Percentiles rank a stretch among this genome's conserved stretches.
phyloP scores from a whole-genome alignment of 2,329 filamentous ascomycete genomes.

The Achaetomium macrosporum region DNA sequence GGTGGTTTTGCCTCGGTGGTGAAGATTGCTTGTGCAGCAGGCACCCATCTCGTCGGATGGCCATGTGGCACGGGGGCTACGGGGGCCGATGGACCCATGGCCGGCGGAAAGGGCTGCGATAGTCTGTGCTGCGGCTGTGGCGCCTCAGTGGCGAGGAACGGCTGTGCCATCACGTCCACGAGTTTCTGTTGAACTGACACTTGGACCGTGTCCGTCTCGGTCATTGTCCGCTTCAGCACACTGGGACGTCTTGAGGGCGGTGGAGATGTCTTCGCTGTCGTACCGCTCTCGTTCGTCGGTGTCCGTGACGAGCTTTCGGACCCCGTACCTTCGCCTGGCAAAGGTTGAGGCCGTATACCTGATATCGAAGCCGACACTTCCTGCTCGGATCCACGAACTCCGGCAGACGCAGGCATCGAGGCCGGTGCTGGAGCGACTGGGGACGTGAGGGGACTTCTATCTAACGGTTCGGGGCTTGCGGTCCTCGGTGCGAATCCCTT shows the following conservation, averaged over 20 bases:
- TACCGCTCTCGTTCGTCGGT: slow-evolving; percentile 51
- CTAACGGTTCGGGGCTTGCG: slow-evolving; percentile 44
- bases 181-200: slow-evolving; percentile 74
- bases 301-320: slow-evolving; percentile 49
- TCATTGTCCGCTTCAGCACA: slow-evolving; percentile 76
- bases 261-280: slow-evolving; percentile 47
- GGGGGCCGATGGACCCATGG: slow-evolving; percentile 40
- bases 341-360: slow-evolving; percentile 13
- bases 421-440: slow-evolving; percentile 24
- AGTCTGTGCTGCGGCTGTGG: slow-evolving; percentile 31
- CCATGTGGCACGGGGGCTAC: slow-evolving; percentile 65
- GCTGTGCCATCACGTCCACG: slow-evolving; percentile 77
- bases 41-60: slow-evolving; percentile 84
- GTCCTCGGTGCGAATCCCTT: slow-evolving; percentile 61
- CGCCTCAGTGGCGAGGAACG: slow-evolving; percentile 57
- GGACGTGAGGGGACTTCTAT: slow-evolving; percentile 32
- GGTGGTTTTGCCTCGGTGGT: slow-evolving; percentile 86
- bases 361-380: not conserved
- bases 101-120: slow-evolving; percentile 36
- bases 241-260: slow-evolving; percentile 56
- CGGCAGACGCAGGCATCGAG: slow-evolving; percentile 5
- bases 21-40: slow-evolving; percentile 92
- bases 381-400: not conserved
- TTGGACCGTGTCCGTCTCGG: slow-evolving; percentile 79
- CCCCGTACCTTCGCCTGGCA: slow-evolving; percentile 25